Percentiles rank a stretch among this genome's conserved stretches.
These are phyloP conservation scores for Fusarium brachygibbosum DNA, from an alignment of 2,329 filamentous ascomycete species.

Conservation along the genomic window DNA sequence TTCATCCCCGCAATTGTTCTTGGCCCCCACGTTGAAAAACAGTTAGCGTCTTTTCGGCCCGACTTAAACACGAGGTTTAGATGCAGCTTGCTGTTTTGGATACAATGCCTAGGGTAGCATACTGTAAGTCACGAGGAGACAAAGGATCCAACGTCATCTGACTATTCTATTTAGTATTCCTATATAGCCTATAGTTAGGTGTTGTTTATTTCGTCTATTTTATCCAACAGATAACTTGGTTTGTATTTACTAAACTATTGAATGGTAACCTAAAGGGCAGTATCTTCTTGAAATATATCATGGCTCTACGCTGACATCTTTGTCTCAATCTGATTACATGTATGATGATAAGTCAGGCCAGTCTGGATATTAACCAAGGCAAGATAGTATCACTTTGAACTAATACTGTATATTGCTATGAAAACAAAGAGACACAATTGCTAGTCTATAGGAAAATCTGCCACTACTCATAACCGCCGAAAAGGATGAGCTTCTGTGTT, in stretches of 20 bases:
- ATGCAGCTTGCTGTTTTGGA: background rate
- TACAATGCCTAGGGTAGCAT: background rate
- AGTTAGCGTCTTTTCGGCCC: slow-evolving; percentile 22
- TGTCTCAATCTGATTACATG: no score
- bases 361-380: no score
- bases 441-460: background rate
- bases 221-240: no score
- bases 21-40: background rate
- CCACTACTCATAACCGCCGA: slow-evolving; percentile 29
- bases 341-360: no score
- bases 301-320: no score
- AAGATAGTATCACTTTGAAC: no score
- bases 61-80: slow-evolving; percentile 20
- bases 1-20: slow-evolving; percentile 29
- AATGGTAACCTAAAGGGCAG: no score
- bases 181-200: background rate
- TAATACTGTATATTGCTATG: background rate
- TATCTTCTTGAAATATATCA: no score
- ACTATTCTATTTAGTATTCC: no score
- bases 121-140: background rate
- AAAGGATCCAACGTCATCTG: no score
- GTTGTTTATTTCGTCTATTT: no score
- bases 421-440: background rate
- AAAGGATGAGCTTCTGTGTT: slow-evolving; percentile 67
- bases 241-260: no score